phyloP scores from a whole-genome alignment of 768 basidiomycete genomes.

The Agaricus sinodeliciosus region DNA sequence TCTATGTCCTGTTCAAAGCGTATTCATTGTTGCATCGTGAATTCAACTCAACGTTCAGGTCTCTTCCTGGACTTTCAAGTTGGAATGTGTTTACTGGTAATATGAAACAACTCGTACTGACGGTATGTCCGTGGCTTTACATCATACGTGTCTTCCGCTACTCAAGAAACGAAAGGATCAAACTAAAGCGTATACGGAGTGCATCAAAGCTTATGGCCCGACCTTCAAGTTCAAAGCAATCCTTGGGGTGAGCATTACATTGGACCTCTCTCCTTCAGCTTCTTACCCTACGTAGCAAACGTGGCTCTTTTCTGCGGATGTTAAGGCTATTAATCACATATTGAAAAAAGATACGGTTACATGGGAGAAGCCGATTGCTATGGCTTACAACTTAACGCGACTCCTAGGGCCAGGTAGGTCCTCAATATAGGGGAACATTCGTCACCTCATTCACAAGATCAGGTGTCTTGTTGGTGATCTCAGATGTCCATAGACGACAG shows the following conservation, averaged over 20 bases:
- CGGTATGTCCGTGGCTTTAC: not conserved
- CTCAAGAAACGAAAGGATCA: conserved; percentile 14
- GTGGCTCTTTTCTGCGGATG: conserved; percentile 50
- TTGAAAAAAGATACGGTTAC: conserved; percentile 41
- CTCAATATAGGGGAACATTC: not conserved
- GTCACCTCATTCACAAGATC: not conserved
- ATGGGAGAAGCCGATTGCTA: conserved; percentile 47
- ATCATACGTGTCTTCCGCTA: not conserved
- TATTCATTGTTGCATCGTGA: conserved; percentile 7
- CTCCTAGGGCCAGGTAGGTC: conserved; percentile 35
- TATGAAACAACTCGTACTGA: conserved; percentile 1
- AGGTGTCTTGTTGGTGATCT: conserved; percentile 47
- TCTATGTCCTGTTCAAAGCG: not conserved
- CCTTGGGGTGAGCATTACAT: not conserved
- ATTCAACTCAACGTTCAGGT: conserved; percentile 11
- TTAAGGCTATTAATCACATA: conserved; percentile 56
- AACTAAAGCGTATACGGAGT: not conserved
- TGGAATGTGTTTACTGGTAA: not conserved
- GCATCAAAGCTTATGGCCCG: not conserved
- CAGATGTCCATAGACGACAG: conserved; percentile 36
- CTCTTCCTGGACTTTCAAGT: conserved; percentile 9
- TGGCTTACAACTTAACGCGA: conserved; percentile 27
- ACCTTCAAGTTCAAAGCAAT: conserved; percentile 7
- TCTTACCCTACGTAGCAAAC: conserved; percentile 14
- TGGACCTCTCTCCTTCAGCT: not conserved